Evolutionary conservation across 805 yeast species (phyloP).

Genomic region (Yamadazyma nakazawae): DNA sequence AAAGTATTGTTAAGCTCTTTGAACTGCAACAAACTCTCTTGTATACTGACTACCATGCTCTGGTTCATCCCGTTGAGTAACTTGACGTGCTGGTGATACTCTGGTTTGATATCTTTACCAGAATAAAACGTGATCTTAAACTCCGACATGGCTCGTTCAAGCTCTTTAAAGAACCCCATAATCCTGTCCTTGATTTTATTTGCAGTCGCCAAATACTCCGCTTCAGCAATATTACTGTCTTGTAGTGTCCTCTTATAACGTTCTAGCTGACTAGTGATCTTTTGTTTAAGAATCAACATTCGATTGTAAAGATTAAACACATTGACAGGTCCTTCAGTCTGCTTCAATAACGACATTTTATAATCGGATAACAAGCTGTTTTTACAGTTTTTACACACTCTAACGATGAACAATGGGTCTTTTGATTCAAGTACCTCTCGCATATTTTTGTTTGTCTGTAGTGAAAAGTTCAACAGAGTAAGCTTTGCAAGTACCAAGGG

Average conservation of each 20-base stretch:
- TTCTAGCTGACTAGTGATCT: constrained; percentile 7
- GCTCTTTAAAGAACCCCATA: constrained; percentile 26
- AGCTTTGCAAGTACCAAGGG: constrained; percentile 37
- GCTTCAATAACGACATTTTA: constrained; percentile 16
- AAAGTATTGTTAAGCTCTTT: constrained; percentile 54
- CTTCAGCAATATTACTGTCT: not conserved
- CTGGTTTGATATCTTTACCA: constrained; percentile 13
- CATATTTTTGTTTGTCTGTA: constrained; percentile 19
- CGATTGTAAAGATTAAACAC: constrained; percentile 9
- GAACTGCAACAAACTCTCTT: constrained; percentile 60
- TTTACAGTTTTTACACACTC: constrained; percentile 63
- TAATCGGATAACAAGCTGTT: constrained; percentile 54
- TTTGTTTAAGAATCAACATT: constrained; percentile 8
- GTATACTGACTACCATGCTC: constrained; percentile 58
- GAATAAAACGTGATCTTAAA: constrained; percentile 23
- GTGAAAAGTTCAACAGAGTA: constrained; percentile 32
- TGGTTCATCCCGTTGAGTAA: constrained; percentile 52
- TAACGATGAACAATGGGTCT: constrained; percentile 7
- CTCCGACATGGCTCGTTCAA: constrained; percentile 22
- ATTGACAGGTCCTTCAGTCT: not conserved
- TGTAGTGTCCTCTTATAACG: constrained; percentile 6
- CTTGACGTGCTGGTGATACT: constrained; percentile 8
- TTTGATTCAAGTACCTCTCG: constrained; percentile 8
- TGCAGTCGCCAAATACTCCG: constrained; percentile 2
- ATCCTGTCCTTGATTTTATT: constrained; percentile 12